Conservation (phyloP, 805 yeast species). For the Sugiyamaella boreocaroliniensis region DNA sequence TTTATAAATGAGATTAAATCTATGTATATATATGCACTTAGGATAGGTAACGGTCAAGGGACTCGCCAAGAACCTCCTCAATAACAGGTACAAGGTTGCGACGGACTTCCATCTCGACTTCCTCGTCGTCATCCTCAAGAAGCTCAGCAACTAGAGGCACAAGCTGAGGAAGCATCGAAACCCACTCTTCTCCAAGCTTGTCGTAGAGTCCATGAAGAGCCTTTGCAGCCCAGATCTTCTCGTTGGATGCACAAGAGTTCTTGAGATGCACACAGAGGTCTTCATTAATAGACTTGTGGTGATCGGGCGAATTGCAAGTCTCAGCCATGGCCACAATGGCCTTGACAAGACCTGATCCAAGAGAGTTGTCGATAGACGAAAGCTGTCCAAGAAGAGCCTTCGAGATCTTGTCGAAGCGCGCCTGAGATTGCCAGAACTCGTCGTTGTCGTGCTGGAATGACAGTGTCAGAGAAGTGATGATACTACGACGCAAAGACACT, state of each 20-base stretch:
- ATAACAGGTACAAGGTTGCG: conserved; percentile 83
- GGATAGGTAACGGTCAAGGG: conserved; percentile 53
- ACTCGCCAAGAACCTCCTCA: conserved; percentile 90
- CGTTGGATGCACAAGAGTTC: conserved; percentile 43
- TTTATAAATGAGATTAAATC: neutral
- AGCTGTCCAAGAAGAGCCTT: conserved; percentile 61
- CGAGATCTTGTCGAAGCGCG: conserved; percentile 71
- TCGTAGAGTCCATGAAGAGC: conserved; percentile 76
- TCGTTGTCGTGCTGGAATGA: conserved; percentile 87
- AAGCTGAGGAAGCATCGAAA: conserved; percentile 80
- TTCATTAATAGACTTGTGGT: conserved; percentile 66
- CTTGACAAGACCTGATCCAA: conserved; percentile 77
- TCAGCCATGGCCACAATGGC: conserved; percentile 71
- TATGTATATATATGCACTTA: conserved; percentile 5
- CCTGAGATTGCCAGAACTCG: conserved; percentile 88
- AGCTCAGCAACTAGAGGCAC: conserved; percentile 95
- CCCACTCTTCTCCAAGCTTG: conserved; percentile 93
- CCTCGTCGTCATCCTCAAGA: conserved; percentile 92
- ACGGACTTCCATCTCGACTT: conserved; percentile 85
- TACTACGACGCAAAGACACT: conserved; percentile 59
- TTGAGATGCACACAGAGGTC: conserved; percentile 60
- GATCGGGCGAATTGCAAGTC: conserved; percentile 49
- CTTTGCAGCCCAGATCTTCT: conserved; percentile 74
- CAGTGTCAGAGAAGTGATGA: conserved; percentile 64
- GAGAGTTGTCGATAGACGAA: conserved; percentile 56